phyloP scores from a whole-genome alignment of 2,329 filamentous ascomycete genomes.

The Dryadomyces quercus-mongolicae region DNA sequence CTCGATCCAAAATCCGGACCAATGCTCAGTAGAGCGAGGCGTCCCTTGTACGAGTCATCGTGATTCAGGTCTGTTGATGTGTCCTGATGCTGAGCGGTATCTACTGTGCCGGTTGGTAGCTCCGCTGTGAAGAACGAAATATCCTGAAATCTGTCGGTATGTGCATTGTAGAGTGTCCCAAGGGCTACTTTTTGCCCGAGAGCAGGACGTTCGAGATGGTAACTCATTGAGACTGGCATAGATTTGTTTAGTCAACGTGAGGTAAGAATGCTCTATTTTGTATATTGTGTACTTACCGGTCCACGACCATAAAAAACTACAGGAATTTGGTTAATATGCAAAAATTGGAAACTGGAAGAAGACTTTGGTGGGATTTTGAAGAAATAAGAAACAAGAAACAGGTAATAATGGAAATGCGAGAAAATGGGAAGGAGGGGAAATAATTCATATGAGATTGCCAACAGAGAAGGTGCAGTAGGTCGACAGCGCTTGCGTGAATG shows the following conservation, averaged over 20 bases:
- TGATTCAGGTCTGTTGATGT: neutral
- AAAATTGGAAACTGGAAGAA: too few species aligned
- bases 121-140: neutral
- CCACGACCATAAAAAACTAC: too few species aligned
- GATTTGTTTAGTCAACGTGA: too few species aligned
- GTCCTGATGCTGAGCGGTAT: neutral
- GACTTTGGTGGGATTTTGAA: too few species aligned
- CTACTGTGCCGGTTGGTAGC: neutral
- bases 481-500: too few species aligned
- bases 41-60: neutral
- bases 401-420: neutral
- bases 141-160: slow-evolving; percentile 5
- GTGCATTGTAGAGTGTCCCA: slow-evolving; percentile 7
- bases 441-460: neutral
- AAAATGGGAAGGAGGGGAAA: neutral
- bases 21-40: neutral
- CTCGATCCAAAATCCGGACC: neutral
- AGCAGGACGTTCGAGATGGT: slow-evolving; percentile 1
- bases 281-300: too few species aligned
- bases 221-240: slow-evolving; percentile 1
- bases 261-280: too few species aligned
- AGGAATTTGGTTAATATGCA: too few species aligned
- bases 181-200: slow-evolving; percentile 5
- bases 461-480: neutral
- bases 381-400: too few species aligned